These are phyloP conservation scores for Aeminium ludgeri DNA, from an alignment of 495 filamentous ascomycete species.

Conservation along the genomic window DNA sequence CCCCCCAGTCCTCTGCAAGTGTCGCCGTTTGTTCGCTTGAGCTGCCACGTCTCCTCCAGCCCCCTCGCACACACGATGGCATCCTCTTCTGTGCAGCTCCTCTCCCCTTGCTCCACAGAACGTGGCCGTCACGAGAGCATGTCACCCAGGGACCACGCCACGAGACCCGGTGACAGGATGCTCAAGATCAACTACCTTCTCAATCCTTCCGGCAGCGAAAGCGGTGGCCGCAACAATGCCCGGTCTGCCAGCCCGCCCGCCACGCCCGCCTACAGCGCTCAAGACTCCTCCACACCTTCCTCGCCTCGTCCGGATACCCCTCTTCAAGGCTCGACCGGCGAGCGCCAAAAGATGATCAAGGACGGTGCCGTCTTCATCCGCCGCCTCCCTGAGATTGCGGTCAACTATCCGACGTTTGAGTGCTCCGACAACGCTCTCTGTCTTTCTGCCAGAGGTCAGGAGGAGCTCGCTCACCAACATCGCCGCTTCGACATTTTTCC, in stretches of 20 bases:
- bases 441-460: constrained; percentile 26
- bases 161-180: not conserved
- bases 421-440: constrained; percentile 5
- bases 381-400: constrained; percentile 2
- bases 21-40: not conserved
- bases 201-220: constrained; percentile 4
- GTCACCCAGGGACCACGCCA: not conserved
- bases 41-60: constrained; percentile 8
- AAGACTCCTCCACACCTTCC: not conserved
- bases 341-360: constrained; percentile 10
- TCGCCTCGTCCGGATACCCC: constrained; percentile 1
- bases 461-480: constrained; percentile 37
- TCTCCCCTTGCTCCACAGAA: constrained; percentile 5
- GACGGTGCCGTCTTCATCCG: constrained; percentile 9
- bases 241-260: constrained; percentile 4
- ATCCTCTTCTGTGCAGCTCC: constrained; percentile 1
- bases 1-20: not conserved
- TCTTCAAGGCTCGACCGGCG: not conserved
- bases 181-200: constrained; percentile 12
- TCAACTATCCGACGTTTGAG: constrained; percentile 13
- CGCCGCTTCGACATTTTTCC: constrained; percentile 47
- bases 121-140: not conserved
- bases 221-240: too few species aligned
- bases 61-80: too few species aligned
- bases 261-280: constrained; percentile 9